Conservation (phyloP, 192 early-diverging fungal species). For the Phlyctochytrium arcticum region DNA sequence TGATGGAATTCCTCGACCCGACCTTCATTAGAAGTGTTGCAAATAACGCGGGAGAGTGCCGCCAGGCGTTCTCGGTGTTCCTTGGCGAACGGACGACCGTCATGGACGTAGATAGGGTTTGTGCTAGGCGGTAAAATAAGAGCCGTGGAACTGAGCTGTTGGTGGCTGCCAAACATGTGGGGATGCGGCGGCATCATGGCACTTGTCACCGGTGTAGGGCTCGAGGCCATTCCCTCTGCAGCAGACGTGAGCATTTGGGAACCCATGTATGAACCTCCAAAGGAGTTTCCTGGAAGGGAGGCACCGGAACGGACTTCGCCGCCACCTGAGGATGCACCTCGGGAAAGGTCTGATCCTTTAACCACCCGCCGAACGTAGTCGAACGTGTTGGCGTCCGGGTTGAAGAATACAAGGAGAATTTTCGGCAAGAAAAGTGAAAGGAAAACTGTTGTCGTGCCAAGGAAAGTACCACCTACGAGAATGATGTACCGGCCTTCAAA, state of each 20-base stretch:
- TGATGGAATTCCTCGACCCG: slow-evolving; percentile 13
- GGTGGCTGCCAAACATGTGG: background rate
- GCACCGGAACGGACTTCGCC: background rate
- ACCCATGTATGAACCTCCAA: background rate
- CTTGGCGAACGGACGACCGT: slow-evolving; percentile 3
- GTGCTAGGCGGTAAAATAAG: background rate
- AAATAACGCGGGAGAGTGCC: slow-evolving; percentile 8
- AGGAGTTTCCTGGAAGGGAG: background rate
- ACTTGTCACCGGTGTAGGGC: background rate
- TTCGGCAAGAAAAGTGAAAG: slow-evolving; percentile 13
- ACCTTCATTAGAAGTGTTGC: slow-evolving; percentile 10
- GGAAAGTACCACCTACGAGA: background rate
- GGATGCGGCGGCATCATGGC: background rate
- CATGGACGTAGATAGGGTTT: slow-evolving; percentile 9
- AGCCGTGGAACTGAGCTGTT: too few species aligned
- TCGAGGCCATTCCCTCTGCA: background rate
- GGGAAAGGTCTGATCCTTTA: background rate
- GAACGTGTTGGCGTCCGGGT: slow-evolving; percentile 15
- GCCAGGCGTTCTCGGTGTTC: slow-evolving; percentile 16
- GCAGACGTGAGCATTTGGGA: background rate
- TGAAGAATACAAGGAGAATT: slow-evolving; percentile 4
- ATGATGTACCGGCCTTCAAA: slow-evolving; percentile 21
- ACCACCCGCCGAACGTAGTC: slow-evolving; percentile 4
- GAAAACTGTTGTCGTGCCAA: slow-evolving; percentile 6
- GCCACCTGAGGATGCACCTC: slow-evolving; percentile 5